These are phyloP conservation scores for Erysiphe neolycopersici DNA, from an alignment of 2,329 filamentous ascomycete species.

Conservation along the genomic window DNA sequence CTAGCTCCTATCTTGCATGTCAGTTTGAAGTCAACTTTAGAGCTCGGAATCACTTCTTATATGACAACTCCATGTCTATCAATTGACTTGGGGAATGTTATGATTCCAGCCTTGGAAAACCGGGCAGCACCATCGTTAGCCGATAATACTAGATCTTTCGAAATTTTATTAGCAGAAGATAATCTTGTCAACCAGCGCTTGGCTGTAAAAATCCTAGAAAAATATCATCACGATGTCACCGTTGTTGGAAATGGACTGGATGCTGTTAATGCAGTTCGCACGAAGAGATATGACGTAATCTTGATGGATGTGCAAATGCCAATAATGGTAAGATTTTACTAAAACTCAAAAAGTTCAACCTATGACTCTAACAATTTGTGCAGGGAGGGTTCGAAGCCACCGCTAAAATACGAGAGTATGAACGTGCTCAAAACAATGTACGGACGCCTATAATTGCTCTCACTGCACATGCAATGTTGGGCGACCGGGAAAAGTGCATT, in stretches of 20 bases:
- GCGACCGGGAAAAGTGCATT: conserved; percentile 92
- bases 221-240: conserved; percentile 77
- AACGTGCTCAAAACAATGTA: conserved; percentile 51
- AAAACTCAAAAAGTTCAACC: neutral
- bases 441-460: conserved; percentile 89
- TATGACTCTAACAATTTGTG: conserved; percentile 14
- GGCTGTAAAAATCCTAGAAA: conserved; percentile 89
- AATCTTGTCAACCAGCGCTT: conserved; percentile 92
- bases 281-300: conserved; percentile 82
- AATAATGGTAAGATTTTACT: conserved; percentile 46
- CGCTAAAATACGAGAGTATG: conserved; percentile 85
- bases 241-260: conserved; percentile 91
- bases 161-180: conserved; percentile 86
- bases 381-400: conserved; percentile 92
- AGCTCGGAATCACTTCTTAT: conserved; percentile 93
- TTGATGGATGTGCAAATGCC: conserved; percentile 99
- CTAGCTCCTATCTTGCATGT: conserved; percentile 74
- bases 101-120: conserved; percentile 86
- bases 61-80: conserved; percentile 93
- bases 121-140: conserved; percentile 72
- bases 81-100: conserved; percentile 84
- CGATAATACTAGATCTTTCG: conserved; percentile 84
- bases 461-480: conserved; percentile 95
- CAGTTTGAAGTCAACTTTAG: conserved; percentile 74
- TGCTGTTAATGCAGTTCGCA: conserved; percentile 75